Evolutionary conservation across 805 yeast species (phyloP), one percentile per base, ranked within the genome.

Genomic region (Jamesozyma gamospora): DNA sequence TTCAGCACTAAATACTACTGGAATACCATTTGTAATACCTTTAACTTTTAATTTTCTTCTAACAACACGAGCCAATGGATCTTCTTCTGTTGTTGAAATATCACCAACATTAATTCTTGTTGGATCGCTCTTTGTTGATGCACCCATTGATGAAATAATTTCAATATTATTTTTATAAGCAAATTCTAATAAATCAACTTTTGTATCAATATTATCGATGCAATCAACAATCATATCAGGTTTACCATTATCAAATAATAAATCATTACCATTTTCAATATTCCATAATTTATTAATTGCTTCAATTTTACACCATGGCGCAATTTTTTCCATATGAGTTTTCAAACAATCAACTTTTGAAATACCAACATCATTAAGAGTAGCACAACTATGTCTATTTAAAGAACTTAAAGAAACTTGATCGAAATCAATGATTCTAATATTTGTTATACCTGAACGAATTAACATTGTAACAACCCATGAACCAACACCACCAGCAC

Each of bases 401-500:
- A 92, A 68, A 8, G 96, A 85, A 36, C 95, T 82, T 43, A 92
- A 67, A 1, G 96, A 78, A 21, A 92, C 96, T 65, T 92, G 99
- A 61, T 92, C 99, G 57, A 92, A 92, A 62, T 92, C 99, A 39
- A 92, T 77, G 41, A 92, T 71, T 49, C 87, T 72, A 39, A 92
- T 59, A 43, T 75, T 72, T 16, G 82, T 79, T 30, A 88, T 79
- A 13, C 99, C 99, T 14, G 95, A 83, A 52, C 99, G 77, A 2
- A 83, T 82, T 41, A 92, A 70, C 82, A 94, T 85, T 10, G 94
- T 81, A 11, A 82, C 79, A 18, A 81, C 95, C 90, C 96, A 88
- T 0, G 96, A 88, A 2, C 99, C 99, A 31, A 92, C 99, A 42
- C 99, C 99, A 42, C 99, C 99, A 14, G 90, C 92, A 25, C 99